Base-by-base conservation (phyloP, 352 stramenopile species). In the Elongisporangium anandrum region DNA sequence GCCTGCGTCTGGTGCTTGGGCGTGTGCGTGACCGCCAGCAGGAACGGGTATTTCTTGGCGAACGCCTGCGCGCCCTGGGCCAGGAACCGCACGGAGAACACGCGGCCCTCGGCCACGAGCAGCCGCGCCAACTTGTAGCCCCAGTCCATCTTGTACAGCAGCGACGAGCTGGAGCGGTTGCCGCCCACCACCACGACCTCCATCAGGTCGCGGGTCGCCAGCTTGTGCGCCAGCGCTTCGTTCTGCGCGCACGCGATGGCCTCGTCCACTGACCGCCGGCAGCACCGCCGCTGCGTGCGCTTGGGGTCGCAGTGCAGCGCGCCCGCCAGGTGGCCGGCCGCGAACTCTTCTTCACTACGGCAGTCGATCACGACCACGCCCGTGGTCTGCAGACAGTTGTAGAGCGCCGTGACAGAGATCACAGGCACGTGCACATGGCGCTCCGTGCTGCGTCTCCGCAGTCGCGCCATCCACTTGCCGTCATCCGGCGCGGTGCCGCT, bases 21-120 rank as follows among this genome's bases (percentile, higher is more conserved):
- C 26, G n/a, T 34, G 52, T 64, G 60, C 17, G 61, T 38, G 38
- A n/a, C 39, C 21, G 26, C 39, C 47, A 85, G 54, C 64, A 91
- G 73, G 53, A 94, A 92, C 49, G 66, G 69, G 68, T 94, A 94
- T 56, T 88, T 88, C 56, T 74, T 68, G 4, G 69, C 68, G 56
- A 94, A 94, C 3, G 69, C 66, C 17, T 71, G 68, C 62, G 89
- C 89, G 26, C 82, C 82, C 20, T 86, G 73, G 5, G 69, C 72
- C 13, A 94, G 62, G 64, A 90, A 94, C 49, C 70, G 68, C 26
- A 94, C 84, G 0, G 81, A 89, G 56, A 81, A 90, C 29, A 92
- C 81, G 19, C 81, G 74, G 13, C 78, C 80, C 54, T 94, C 84
- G 0, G 68, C 61, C 22, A 87, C 59, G 15, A 94, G 61, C 66